phyloP scores from a whole-genome alignment of 805 yeast genomes.

The Geotrichum ghanense region DNA sequence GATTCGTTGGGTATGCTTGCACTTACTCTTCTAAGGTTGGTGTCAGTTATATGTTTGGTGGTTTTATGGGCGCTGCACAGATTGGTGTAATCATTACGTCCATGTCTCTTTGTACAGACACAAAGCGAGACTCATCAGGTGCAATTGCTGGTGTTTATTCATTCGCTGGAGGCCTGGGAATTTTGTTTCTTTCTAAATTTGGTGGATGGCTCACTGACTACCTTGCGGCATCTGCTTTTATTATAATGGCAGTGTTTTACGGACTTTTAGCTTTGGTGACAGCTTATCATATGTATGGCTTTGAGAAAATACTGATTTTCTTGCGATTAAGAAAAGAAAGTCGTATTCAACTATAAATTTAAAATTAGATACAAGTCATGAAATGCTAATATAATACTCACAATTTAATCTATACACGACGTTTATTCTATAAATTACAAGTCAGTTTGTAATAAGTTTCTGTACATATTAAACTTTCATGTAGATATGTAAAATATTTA shows the following conservation, averaged over 20 bases:
- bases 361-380: no score
- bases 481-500: no score
- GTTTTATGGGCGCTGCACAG: conserved; percentile 47
- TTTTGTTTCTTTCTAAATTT: conserved; percentile 42
- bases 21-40: conserved; percentile 27
- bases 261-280: background rate
- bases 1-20: conserved; percentile 30
- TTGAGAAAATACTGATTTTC: background rate
- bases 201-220: conserved; percentile 53
- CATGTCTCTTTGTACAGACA: conserved; percentile 46
- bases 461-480: no score
- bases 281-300: background rate
- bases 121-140: conserved; percentile 39
- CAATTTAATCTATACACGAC: no score
- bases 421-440: no score
- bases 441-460: no score
- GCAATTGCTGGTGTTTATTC: conserved; percentile 58
- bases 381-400: no score
- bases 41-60: conserved; percentile 28
- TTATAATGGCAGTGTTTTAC: conserved; percentile 37
- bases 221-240: conserved; percentile 50
- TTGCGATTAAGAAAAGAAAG: background rate
- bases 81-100: conserved; percentile 52
- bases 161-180: conserved; percentile 60
- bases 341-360: no score